Evolutionary conservation across 768 basidiomycete species (phyloP), one percentile per base, ranked within the genome.

Genomic region (Boletus rex-veris): DNA sequence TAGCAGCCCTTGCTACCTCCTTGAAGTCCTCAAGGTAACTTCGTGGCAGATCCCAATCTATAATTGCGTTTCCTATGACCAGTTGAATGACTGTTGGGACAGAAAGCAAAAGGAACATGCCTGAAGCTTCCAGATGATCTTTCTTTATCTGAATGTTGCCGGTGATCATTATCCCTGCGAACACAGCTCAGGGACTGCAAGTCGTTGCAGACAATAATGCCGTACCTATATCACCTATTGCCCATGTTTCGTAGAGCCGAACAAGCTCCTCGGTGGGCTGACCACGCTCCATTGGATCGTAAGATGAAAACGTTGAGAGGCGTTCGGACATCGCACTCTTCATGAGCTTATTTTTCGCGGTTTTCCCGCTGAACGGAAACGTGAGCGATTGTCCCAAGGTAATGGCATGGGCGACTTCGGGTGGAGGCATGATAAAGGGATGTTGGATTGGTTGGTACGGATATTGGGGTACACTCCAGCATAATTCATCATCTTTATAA

Each of bases 321-420:
- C 71, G 67, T 43, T 71, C 69, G 6, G 69, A 73, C 69, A 71
- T 73, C 1, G 69, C 69, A 48, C 69, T 70, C 55, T 71, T 71
- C 65, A 71, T 58, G 46, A 71, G 28, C 48, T 53, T 71, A 51
- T 72, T 72, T 57, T 58, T 71, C 1, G 68, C 59, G 1, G 33
- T 59, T 53, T 63, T 68, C 12, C 63, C 60, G 44, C 69, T 72
- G 50, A 70, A 70, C 3, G 69, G 59, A 43, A 70, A 69, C 2
- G 54, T 62, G 12, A 70, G 42, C 2, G 63, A 53, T 39, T 72
- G 66, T 3, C 52, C 58, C 50, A 70, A 57, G 10, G 55, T 61
- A 16, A 59, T 45, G 31, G 64, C 55, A 49, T 60, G 42, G n/a
- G 62, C 21, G 35, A 55, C 48, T 45, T 58, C 60, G 30, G 55